A percentile compares a stretch with the other conserved stretches of the same genome.
These are phyloP conservation scores for Aschersonia sp. DNA, from an alignment of 2,329 filamentous ascomycete species.

Conservation along the genomic window DNA sequence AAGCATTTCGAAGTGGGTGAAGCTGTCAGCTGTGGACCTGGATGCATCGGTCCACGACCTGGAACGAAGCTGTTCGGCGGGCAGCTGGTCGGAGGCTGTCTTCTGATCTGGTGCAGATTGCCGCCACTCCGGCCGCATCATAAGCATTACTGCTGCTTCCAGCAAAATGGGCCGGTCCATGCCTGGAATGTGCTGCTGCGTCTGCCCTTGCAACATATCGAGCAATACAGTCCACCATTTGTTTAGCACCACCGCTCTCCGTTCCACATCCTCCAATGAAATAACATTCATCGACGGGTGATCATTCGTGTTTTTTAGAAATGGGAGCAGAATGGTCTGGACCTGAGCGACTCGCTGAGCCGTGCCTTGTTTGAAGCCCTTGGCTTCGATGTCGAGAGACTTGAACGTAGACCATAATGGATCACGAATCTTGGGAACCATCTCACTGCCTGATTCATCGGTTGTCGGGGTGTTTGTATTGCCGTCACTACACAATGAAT, in stretches of 20 bases:
- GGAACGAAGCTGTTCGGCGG: conserved; percentile 27
- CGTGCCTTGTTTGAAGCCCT: conserved; percentile 49
- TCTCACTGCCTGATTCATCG: conserved; percentile 31
- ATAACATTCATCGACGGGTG: conserved; percentile 52
- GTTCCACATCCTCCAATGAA: conserved; percentile 69
- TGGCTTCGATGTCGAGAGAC: conserved; percentile 31
- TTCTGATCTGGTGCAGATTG: conserved; percentile 54
- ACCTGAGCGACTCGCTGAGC: conserved; percentile 64
- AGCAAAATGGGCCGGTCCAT: conserved; percentile 72
- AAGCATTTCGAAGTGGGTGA: conserved; percentile 40
- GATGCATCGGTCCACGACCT: conserved; percentile 35
- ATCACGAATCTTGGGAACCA: conserved; percentile 29
- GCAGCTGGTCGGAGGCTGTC: conserved; percentile 41
- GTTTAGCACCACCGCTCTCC: conserved; percentile 64
- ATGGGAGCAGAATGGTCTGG: conserved; percentile 58
- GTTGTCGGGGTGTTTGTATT: conserved; percentile 20
- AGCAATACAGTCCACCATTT: conserved; percentile 82
- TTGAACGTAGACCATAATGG: conserved; percentile 41
- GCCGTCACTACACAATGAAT: conserved; percentile 23
- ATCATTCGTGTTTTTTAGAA: conserved; percentile 54
- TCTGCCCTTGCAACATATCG: conserved; percentile 62
- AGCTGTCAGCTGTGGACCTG: conserved; percentile 47
- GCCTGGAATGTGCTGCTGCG: conserved; percentile 58
- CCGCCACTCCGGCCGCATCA: conserved; percentile 83
- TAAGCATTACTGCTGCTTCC: conserved; percentile 65